Evolutionary conservation across 2,329 filamentous ascomycete species (phyloP).

Genomic region (Aspergillus sp.): DNA sequence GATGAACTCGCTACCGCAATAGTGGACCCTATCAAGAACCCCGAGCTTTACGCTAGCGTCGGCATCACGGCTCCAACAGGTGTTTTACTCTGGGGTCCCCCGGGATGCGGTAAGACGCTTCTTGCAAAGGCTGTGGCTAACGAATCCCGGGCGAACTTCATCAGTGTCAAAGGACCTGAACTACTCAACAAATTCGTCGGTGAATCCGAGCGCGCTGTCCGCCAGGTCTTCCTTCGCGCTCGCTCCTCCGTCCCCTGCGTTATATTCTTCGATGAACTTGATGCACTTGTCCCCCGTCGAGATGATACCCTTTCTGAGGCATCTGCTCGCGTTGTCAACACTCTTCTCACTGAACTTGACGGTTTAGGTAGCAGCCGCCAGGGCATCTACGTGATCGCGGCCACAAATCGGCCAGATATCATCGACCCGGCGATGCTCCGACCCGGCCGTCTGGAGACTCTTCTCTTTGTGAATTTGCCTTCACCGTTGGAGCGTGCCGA

Average conservation of each 20-base stretch:
- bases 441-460: constrained; percentile 81
- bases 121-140: constrained; percentile 95
- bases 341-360: constrained; percentile 89
- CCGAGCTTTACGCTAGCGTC: constrained; percentile 71
- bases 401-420: constrained; percentile 93
- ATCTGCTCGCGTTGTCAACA: constrained; percentile 87
- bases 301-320: constrained; percentile 78
- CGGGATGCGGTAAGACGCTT: constrained; percentile 94
- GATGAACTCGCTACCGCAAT: constrained; percentile 81
- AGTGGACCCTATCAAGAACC: constrained; percentile 82
- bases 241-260: constrained; percentile 86
- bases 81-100: constrained; percentile 92
- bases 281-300: constrained; percentile 83
- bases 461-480: constrained; percentile 87
- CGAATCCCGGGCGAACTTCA: constrained; percentile 95
- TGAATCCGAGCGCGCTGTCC: constrained; percentile 88
- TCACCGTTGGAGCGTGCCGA: constrained; percentile 76
- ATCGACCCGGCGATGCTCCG: constrained; percentile 95
- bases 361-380: constrained; percentile 71
- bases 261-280: constrained; percentile 96
- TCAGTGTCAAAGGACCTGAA: constrained; percentile 94
- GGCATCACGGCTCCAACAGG: constrained; percentile 81
- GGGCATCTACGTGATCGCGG: constrained; percentile 91
- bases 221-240: constrained; percentile 87
- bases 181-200: constrained; percentile 97